Percentiles rank a stretch among this genome's conserved stretches.
phyloP scores from a whole-genome alignment of 2,329 filamentous ascomycete species.

The Chlorencoelia australis region DNA sequence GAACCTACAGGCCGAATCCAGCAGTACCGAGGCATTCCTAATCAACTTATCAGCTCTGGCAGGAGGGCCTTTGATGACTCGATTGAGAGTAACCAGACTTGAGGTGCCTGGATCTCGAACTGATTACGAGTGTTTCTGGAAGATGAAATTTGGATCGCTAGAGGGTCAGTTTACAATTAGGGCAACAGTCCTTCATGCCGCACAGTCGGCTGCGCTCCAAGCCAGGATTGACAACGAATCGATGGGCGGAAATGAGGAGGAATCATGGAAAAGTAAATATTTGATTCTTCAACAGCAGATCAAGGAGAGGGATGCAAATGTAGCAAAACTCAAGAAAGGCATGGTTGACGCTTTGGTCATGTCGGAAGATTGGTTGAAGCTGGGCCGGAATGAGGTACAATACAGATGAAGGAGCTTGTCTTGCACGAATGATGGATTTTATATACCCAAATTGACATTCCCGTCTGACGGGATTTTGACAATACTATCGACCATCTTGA shows the following conservation, averaged over 20 bases:
- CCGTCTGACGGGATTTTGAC: too few species aligned
- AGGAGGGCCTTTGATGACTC: slow-evolving; percentile 42
- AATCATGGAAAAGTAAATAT: slow-evolving; percentile 43
- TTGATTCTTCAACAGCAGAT: slow-evolving; percentile 49
- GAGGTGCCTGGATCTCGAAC: slow-evolving; percentile 33
- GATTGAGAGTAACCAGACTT: slow-evolving; percentile 33
- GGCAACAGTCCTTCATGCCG: slow-evolving; percentile 33
- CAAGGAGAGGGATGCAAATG: slow-evolving; percentile 45
- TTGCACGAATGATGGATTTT: too few species aligned
- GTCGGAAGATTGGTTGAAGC: slow-evolving; percentile 5
- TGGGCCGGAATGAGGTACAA: too few species aligned
- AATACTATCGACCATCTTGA: too few species aligned
- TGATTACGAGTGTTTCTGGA: slow-evolving; percentile 44
- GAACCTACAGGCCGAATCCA: slow-evolving; percentile 40
- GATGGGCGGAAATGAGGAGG: slow-evolving; percentile 11
- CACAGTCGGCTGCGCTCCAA: slow-evolving; percentile 20
- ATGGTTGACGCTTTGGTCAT: slow-evolving; percentile 31
- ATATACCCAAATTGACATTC: too few species aligned
- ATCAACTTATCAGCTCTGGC: slow-evolving; percentile 49
- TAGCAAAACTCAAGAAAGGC: slow-evolving; percentile 34
- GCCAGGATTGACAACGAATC: neutral
- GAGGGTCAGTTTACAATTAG: slow-evolving; percentile 43
- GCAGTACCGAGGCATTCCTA: slow-evolving; percentile 44
- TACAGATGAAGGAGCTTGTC: too few species aligned
- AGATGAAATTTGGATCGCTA: slow-evolving; percentile 43